These are phyloP conservation scores for Cinchona pubescens DNA, from an alignment of 257 asterid species.

Conservation along the genomic window DNA sequence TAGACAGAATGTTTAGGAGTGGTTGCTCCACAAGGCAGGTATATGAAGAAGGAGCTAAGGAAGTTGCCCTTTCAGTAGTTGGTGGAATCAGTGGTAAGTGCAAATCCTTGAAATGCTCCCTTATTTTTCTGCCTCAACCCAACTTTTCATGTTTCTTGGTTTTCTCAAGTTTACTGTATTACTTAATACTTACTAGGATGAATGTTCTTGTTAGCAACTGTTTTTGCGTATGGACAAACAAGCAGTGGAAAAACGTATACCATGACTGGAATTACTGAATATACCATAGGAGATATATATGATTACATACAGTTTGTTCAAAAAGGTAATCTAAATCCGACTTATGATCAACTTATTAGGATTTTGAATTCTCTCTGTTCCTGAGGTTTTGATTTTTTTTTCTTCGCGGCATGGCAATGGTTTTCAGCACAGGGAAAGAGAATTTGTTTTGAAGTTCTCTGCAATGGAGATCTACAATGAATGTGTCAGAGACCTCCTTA, in stretches of 20 bases:
- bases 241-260: conserved; percentile 98
- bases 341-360: not conserved
- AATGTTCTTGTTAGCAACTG: conserved; percentile 61
- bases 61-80: conserved; percentile 82
- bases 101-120: conserved; percentile 1
- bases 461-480: conserved; percentile 97
- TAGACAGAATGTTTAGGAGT: conserved; percentile 79
- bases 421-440: conserved; percentile 75
- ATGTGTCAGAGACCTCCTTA: conserved; percentile 87
- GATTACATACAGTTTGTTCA: conserved; percentile 60
- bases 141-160: conserved; percentile 10
- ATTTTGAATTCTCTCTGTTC: conserved; percentile 8
- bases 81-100: conserved; percentile 83
- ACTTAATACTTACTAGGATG: conserved; percentile 9
- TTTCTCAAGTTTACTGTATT: not conserved
- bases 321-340: conserved; percentile 46
- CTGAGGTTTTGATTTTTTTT: conserved; percentile 7
- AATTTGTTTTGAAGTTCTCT: conserved; percentile 69
- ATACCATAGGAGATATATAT: conserved; percentile 77
- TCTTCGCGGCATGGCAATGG: conserved; percentile 7
- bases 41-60: conserved; percentile 83
- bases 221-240: conserved; percentile 96
- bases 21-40: conserved; percentile 79
- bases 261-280: conserved; percentile 89
- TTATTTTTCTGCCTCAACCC: not conserved